These are phyloP conservation scores for Eimeria sp. DNA, from an alignment of 169 alveolate genomes.

Conservation along the genomic window DNA sequence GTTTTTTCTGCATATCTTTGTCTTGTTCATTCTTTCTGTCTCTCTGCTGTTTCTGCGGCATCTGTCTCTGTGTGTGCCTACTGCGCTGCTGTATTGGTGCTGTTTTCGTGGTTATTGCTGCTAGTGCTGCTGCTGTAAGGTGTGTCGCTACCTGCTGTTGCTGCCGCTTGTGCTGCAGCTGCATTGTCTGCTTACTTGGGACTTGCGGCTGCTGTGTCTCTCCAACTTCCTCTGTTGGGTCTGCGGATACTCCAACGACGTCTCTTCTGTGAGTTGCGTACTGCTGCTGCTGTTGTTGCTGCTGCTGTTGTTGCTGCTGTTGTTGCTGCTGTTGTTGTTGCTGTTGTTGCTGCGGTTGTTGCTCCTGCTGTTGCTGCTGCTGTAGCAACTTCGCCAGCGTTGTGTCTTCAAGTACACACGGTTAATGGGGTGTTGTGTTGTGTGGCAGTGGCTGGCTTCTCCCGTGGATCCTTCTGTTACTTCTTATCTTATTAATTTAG, in stretches of 20 bases:
- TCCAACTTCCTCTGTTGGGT: slow-evolving; percentile 51
- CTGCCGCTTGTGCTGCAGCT: slow-evolving; percentile 45
- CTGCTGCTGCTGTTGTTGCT: not conserved
- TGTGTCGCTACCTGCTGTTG: not conserved
- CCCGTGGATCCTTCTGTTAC: not conserved
- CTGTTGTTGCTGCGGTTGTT: slow-evolving; percentile 2
- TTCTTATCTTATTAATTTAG: not conserved
- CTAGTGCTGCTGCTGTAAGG: too few species aligned
- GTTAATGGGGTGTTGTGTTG: not conserved
- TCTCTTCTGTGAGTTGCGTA: not conserved
- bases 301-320: slow-evolving; percentile 7
- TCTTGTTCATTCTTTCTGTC: not conserved
- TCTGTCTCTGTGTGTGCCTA: not conserved
- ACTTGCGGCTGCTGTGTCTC: slow-evolving; percentile 43
- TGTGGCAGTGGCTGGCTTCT: slow-evolving; percentile 1
- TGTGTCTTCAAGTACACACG: too few species aligned
- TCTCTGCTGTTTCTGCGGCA: not conserved
- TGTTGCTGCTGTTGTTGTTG: slow-evolving; percentile 12
- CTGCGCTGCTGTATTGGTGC: not conserved
- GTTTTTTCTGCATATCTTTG: not conserved
- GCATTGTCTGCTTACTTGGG: slow-evolving; percentile 52
- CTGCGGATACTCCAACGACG: slow-evolving; percentile 54
- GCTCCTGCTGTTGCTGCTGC: not conserved
- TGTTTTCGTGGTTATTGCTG: not conserved
- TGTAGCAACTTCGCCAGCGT: not conserved